These are phyloP conservation scores for Lojkania enalia DNA, from an alignment of 2,329 filamentous ascomycete genomes.

Conservation along the genomic window DNA sequence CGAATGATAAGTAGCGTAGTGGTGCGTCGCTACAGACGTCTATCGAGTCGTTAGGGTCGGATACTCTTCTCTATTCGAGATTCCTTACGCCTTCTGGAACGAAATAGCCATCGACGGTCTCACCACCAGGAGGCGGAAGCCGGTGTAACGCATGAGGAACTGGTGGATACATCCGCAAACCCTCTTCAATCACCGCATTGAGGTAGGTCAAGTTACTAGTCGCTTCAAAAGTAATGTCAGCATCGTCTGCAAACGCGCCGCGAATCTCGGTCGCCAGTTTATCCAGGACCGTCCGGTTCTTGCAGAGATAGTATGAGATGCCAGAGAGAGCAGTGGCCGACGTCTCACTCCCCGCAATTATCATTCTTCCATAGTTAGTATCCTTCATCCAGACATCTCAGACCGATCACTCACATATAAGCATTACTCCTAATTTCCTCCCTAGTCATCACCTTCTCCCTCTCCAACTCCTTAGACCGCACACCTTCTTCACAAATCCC, in stretches of 20 bases:
- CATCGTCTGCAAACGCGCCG: constrained; percentile 16
- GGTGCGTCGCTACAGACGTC: constrained; percentile 8
- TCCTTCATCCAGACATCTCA: too few species aligned
- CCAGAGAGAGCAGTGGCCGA: constrained; percentile 20
- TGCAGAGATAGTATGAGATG: constrained; percentile 13
- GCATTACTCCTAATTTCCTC: constrained; percentile 25
- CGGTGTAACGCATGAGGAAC: constrained; percentile 20
- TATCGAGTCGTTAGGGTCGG: not conserved
- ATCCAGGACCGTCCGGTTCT: constrained; percentile 19
- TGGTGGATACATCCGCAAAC: constrained; percentile 36
- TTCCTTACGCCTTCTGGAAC: constrained; percentile 22
- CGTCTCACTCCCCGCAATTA: constrained; percentile 26
- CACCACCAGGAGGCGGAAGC: constrained; percentile 21
- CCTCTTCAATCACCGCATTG: constrained; percentile 27
- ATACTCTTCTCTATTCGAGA: not conserved
- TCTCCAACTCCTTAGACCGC: constrained; percentile 7
- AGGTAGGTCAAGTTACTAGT: constrained; percentile 25
- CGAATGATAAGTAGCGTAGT: constrained; percentile 15
- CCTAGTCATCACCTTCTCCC: constrained; percentile 27
- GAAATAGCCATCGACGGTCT: constrained; percentile 19
- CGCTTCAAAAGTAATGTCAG: constrained; percentile 31
- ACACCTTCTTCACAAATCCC: constrained; percentile 7
- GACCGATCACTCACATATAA: constrained; percentile 15
- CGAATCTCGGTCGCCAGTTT: constrained; percentile 21
- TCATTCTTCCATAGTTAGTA: constrained; percentile 1